Evolutionary conservation across 352 stramenopile species (phyloP), one percentile per base, ranked within the genome.

Genomic region (Globisporangium yorkense): DNA sequence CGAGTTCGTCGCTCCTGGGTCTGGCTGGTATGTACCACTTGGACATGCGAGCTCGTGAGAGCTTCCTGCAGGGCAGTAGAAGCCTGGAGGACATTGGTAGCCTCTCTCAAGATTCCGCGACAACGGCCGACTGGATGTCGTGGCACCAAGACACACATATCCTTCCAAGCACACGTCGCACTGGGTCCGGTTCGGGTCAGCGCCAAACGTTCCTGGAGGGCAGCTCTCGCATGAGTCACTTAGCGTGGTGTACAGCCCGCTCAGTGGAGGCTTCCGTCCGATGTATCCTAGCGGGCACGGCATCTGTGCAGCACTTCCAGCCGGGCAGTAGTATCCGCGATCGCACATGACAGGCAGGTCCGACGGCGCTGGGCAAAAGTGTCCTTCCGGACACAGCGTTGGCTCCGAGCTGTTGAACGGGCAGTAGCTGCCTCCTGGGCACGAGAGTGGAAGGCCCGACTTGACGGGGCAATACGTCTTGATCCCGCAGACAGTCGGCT

Each of bases 61-160:
- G 16, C 70, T 84, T 1, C 84, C 84, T 18, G 57, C 45, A 13
- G 88, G 87, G 45, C 88, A 97, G 56, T 85, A 96, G 43, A 67
- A 63, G 0, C 91, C 92, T 46, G 66, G 63, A 0, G 86, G 90
- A 59, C 90, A 98, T 27, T 73, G 66, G 31, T 96, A 97, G 0
- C 92, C 92, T n/a, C 67, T 68, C 44, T 98, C 84, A n/a, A 65
- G 37, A 8, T 75, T 67, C 43, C 67, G 67, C 24, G 74, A 80
- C 7, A 65, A 44, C 0, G 91, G 91, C 5, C 65, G 67, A 7
- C 67, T 83, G 1, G 84, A 83, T 5, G 67, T 82, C 0, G 85
- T 93, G 2, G 59, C 82, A 15, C 78, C 79, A 5, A 96, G 63
- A 65, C 89, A 98, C 7, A 97, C 84, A 61, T 84, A 97, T 2